A percentile compares a stretch with the other conserved stretches of the same genome.
phyloP scores from a whole-genome alignment of 2,329 filamentous ascomycete genomes.

The Coniochaeta sp. region DNA sequence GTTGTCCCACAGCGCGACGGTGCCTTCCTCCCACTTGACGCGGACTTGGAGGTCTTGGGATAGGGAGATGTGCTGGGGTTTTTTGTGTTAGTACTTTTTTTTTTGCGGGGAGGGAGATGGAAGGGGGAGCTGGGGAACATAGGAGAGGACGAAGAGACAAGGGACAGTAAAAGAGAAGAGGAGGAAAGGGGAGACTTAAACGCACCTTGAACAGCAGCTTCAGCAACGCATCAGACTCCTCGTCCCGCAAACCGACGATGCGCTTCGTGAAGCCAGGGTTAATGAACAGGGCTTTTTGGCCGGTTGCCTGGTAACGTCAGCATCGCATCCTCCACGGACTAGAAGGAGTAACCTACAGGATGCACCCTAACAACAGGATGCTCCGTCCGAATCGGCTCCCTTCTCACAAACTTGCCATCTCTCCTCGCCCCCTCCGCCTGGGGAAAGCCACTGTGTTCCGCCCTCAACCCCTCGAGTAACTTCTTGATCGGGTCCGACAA shows the following conservation, averaged over 20 bases:
- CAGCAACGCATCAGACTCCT: slow-evolving; percentile 60
- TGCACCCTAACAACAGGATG: slow-evolving; percentile 65
- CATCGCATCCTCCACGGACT: background rate
- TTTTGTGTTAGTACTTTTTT: background rate
- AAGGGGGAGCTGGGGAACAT: too few species aligned
- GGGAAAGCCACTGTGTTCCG: slow-evolving; percentile 29
- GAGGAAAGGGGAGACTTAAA: background rate
- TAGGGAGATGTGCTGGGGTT: slow-evolving; percentile 32
- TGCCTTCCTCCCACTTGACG: slow-evolving; percentile 56
- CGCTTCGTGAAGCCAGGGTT: slow-evolving; percentile 21
- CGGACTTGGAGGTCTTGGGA: slow-evolving; percentile 63
- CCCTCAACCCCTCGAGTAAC: slow-evolving; percentile 28
- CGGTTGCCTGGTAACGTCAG: slow-evolving; percentile 11
- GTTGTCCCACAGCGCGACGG: slow-evolving; percentile 65
- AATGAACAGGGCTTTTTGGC: slow-evolving; percentile 19
- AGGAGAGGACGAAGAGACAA: too few species aligned
- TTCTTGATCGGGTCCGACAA: slow-evolving; percentile 27
- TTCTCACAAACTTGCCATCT: slow-evolving; percentile 33
- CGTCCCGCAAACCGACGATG: slow-evolving; percentile 60
- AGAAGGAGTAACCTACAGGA: slow-evolving; percentile 40
- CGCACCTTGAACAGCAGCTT: slow-evolving; percentile 56
- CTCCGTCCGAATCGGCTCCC: slow-evolving; percentile 56
- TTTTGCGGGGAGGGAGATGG: too few species aligned
- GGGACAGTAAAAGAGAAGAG: too few species aligned
- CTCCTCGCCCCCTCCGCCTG: slow-evolving; percentile 26